These are phyloP conservation scores for Colletotrichum paranaense DNA, from an alignment of 2,329 filamentous ascomycete species.

Conservation along the genomic window DNA sequence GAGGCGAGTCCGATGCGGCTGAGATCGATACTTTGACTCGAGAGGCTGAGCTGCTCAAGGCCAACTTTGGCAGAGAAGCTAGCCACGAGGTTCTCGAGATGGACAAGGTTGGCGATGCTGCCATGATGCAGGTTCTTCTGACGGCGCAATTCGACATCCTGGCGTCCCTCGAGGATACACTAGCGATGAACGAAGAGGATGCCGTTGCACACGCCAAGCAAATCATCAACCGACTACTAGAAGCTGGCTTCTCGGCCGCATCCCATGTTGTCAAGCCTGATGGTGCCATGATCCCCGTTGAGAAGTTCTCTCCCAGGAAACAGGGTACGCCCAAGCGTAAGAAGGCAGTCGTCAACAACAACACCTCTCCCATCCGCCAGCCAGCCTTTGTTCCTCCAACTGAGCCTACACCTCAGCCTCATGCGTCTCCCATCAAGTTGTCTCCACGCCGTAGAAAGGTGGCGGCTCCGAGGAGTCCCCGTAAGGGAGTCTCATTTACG, in stretches of 20 bases:
- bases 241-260: slow-evolving; percentile 78
- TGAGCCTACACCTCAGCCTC: slow-evolving; percentile 37
- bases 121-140: slow-evolving; percentile 83
- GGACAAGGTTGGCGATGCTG: slow-evolving; percentile 83
- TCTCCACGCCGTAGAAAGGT: slow-evolving; percentile 85
- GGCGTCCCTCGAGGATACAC: slow-evolving; percentile 82
- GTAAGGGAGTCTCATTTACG: slow-evolving; percentile 83
- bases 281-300: slow-evolving; percentile 69
- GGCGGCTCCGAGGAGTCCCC: slow-evolving; percentile 52
- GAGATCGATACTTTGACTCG: slow-evolving; percentile 80
- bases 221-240: slow-evolving; percentile 81
- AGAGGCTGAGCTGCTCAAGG: slow-evolving; percentile 88
- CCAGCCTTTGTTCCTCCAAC: slow-evolving; percentile 52
- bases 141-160: slow-evolving; percentile 94
- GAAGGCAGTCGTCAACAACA: slow-evolving; percentile 56
- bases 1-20: slow-evolving; percentile 73
- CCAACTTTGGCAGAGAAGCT: slow-evolving; percentile 83
- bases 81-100: slow-evolving; percentile 83
- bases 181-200: slow-evolving; percentile 84
- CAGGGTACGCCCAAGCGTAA: slow-evolving; percentile 83
- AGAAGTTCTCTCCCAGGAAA: slow-evolving; percentile 77
- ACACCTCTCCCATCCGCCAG: slow-evolving; percentile 56
- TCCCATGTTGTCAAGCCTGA: slow-evolving; percentile 93
- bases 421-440: slow-evolving; percentile 74
- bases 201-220: slow-evolving; percentile 83